Evolutionary conservation across 1,284 basidiomycete species (phyloP), one percentile per base, ranked within the genome.

Genomic region (Trametes sp.): DNA sequence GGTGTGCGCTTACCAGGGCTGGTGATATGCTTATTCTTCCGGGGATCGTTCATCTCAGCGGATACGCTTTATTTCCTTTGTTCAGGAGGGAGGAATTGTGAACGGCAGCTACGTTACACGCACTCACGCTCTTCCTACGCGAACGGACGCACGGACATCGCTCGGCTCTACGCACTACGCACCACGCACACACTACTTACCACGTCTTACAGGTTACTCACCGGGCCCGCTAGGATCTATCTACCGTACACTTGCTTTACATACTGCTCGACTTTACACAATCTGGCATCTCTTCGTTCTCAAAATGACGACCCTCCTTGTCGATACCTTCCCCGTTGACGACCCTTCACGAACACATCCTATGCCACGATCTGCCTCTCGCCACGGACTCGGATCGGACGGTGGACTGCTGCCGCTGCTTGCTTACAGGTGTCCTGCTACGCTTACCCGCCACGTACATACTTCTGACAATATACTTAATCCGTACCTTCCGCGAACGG

Each of bases 341-440:
- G 28, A 31, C 31, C 16, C 19, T 16, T 41, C n/a, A 41, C 38
- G 38, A 41, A 41, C 38, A 41, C 38, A 50, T 19, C n/a, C n/a
- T 50, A 50, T 50, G 48, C n/a, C 16, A 41, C 38, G 38, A 31
- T 16, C 16, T 31, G 28, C n/a, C 26, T 21, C 28, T 7, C 38
- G n/a, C 48, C 26, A 19, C n/a, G 48, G 48, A 50, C 48, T 31
- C 48, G 48, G 48, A 50, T 50, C n/a, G 48, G 48, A 50, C 48
- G n/a, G n/a, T n/a, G n/a, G n/a, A n/a, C n/a, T n/a, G n/a, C n/a
- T n/a, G n/a, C n/a, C 33, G 48, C 42, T 33, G 1, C 45, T n/a
- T 29, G 23, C 46, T 31, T 31, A 48, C 26, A 48, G 21, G 42
- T 26, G 24, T 24, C 14, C 9, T 45, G 24, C 16, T 41, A 41